These are phyloP conservation scores for Aspergillus awamori DNA, from an alignment of 2,329 filamentous ascomycete species.

Conservation along the genomic window DNA sequence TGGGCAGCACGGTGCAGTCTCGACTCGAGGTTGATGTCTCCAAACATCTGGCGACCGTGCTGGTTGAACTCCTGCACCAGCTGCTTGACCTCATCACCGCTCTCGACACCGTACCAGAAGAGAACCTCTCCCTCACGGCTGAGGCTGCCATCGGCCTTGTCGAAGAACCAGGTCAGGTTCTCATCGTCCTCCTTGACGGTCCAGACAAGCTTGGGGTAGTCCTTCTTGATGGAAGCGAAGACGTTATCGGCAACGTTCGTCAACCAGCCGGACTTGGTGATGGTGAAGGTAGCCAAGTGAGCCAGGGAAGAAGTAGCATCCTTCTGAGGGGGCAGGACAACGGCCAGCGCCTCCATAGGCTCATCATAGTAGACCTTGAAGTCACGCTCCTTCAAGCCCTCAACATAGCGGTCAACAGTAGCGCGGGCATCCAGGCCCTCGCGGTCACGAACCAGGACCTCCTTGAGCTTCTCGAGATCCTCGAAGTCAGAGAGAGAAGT, in stretches of 20 bases:
- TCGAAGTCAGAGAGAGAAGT: slow-evolving; percentile 73
- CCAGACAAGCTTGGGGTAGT: slow-evolving; percentile 89
- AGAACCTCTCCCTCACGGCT: slow-evolving; percentile 84
- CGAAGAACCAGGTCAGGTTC: slow-evolving; percentile 97
- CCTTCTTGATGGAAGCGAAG: slow-evolving; percentile 90
- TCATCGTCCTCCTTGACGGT: slow-evolving; percentile 96
- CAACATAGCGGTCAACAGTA: slow-evolving; percentile 83
- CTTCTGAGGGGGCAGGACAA: slow-evolving; percentile 75
- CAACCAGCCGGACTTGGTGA: slow-evolving; percentile 92
- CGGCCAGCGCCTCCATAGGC: slow-evolving; percentile 85
- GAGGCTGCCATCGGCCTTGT: slow-evolving; percentile 92
- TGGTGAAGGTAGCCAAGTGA: slow-evolving; percentile 85
- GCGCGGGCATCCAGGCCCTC: slow-evolving; percentile 79
- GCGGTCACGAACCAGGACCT: slow-evolving; percentile 77
- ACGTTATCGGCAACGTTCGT: slow-evolving; percentile 95
- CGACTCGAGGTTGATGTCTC: slow-evolving; percentile 85
- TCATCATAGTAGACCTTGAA: slow-evolving; percentile 97
- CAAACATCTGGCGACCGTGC: slow-evolving; percentile 83
- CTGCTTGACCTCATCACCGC: slow-evolving; percentile 76
- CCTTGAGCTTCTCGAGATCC: slow-evolving; percentile 75
- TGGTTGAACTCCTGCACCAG: slow-evolving; percentile 84
- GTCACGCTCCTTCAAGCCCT: slow-evolving; percentile 72
- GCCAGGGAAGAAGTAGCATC: slow-evolving; percentile 64
- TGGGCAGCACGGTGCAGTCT: slow-evolving; percentile 77
- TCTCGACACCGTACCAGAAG: slow-evolving; percentile 93